Evolutionary conservation across 2,329 filamentous ascomycete species (phyloP).

Genomic region (Phialocephala subalpina): DNA sequence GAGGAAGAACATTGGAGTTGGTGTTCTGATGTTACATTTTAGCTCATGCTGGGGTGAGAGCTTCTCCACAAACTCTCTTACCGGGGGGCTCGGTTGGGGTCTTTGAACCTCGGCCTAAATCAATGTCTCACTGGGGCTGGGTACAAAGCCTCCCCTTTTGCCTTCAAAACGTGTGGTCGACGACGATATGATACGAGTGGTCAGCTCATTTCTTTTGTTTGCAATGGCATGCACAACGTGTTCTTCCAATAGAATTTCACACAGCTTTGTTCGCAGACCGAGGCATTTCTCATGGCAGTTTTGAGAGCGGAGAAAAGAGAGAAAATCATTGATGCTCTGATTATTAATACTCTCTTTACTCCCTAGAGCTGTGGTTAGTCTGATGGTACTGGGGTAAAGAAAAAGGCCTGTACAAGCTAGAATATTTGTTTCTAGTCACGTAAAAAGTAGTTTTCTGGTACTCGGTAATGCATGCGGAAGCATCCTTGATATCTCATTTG

Average conservation of each 20-base stretch:
- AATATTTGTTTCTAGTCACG: not conserved
- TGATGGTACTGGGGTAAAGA: not conserved
- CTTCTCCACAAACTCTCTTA: slow-evolving; percentile 24
- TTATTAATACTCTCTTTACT: not conserved
- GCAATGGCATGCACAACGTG: not conserved
- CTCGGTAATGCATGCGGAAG: not conserved
- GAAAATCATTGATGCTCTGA: not conserved
- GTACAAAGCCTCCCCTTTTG: not conserved
- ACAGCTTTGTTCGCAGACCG: not conserved
- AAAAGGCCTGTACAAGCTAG: not conserved
- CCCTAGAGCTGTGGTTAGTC: not conserved
- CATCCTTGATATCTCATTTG: not conserved
- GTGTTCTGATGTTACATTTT: slow-evolving; percentile 11
- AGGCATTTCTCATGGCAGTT: slow-evolving; percentile 2
- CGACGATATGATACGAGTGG: slow-evolving; percentile 16
- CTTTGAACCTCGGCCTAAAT: slow-evolving; percentile 31
- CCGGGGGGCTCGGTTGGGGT: slow-evolving; percentile 22
- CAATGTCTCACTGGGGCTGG: slow-evolving; percentile 18
- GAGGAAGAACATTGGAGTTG: not conserved
- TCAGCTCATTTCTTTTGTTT: slow-evolving; percentile 9
- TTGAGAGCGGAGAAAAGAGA: not conserved
- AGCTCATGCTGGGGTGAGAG: slow-evolving; percentile 7
- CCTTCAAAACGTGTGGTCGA: slow-evolving; percentile 1
- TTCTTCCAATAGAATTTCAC: not conserved
- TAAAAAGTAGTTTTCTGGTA: not conserved